Base-by-base conservation (phyloP, 2,329 filamentous ascomycete species). In the Pseudodiploospora longispora region DNA sequence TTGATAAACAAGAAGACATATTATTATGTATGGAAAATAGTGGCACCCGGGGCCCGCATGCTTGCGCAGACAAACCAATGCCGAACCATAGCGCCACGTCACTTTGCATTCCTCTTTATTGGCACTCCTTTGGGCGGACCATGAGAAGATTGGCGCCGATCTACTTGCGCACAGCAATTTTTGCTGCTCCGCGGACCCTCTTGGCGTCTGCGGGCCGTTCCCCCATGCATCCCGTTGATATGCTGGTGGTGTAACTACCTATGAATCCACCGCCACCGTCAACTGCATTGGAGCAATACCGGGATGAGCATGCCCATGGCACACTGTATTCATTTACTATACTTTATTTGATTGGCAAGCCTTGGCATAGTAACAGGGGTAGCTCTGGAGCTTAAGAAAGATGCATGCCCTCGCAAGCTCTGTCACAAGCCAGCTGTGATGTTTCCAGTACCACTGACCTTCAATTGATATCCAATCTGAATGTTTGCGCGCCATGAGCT, bases 401-500 rank as follows among this genome's bases (percentile, higher is more conserved):
- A 40, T 35, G 27, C 27, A 37, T 39, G n/a, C 33, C 45, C 42
- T 29, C 36, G n/a, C 19, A 28, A 27, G 31, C 33, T 47, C 19
- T 36, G 38, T 9, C 19, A 9, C 41, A 12, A 33, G 9, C 6
- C 27, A 6, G 34, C 32, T 31, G 36, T 5, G 19, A 30, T 31
- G 9, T 41, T n/a, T 44, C 12, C 31, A 34, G 32, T 43, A 37
- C 41, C 33, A 19, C 30, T 46, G 27, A 27, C 32, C 30, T 30
- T 37, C 28, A 19, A 19, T 34, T 36, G 34, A 44, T 44, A 47
- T 33, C 45, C 37, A 41, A 37, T 37, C 44, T 10, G 28, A 51
- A 33, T 42, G 30, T 32, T 41, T 35, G 42, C 44, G 40, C 44
- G 52, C 32, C 39, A 59, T 59, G 56, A 48, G 51, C 40, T 51